A percentile compares a stretch with the other conserved stretches of the same genome.
Conservation (phyloP, 1,284 basidiomycete species). For the Sphaerobolus stellatus region DNA sequence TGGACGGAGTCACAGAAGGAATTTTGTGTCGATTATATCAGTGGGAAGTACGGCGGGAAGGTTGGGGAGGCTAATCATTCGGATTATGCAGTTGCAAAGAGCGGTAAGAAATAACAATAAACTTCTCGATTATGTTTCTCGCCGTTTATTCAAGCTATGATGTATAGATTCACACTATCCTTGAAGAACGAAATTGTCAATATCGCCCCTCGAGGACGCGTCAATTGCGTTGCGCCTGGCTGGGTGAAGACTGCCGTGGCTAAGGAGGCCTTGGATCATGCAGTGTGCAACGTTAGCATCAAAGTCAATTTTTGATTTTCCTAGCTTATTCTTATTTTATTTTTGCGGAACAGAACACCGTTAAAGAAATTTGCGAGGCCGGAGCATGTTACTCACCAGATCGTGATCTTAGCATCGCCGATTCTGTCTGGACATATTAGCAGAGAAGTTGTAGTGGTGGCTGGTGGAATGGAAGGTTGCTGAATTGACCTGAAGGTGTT, state of each 20-base stretch:
- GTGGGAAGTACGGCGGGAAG: slow-evolving; percentile 71
- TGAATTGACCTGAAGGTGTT: slow-evolving; percentile 41
- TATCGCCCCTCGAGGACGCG: slow-evolving; percentile 65
- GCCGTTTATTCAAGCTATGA: slow-evolving; percentile 50
- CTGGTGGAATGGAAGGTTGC: slow-evolving; percentile 74
- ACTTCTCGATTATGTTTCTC: slow-evolving; percentile 38
- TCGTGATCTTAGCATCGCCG: slow-evolving; percentile 60
- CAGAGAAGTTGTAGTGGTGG: slow-evolving; percentile 69
- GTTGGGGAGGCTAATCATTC: slow-evolving; percentile 68
- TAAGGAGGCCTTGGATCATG: slow-evolving; percentile 44
- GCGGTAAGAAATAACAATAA: slow-evolving; percentile 43
- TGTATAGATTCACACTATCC: slow-evolving; percentile 68
- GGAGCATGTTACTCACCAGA: slow-evolving; percentile 63
- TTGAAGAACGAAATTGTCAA: slow-evolving; percentile 81
- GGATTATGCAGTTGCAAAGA: slow-evolving; percentile 51
- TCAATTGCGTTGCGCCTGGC: slow-evolving; percentile 72
- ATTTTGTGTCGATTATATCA: slow-evolving; percentile 58
- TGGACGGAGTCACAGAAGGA: slow-evolving; percentile 44
- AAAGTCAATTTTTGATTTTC: not conserved
- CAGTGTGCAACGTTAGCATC: slow-evolving; percentile 54
- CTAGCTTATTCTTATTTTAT: not conserved
- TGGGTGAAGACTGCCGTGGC: slow-evolving; percentile 69
- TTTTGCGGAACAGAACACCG: slow-evolving; percentile 52
- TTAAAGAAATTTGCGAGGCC: slow-evolving; percentile 68
- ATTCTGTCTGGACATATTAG: slow-evolving; percentile 70